Evolutionary conservation across 345 rosid genomes (phyloP).

Genomic region (Acer saccharum): DNA sequence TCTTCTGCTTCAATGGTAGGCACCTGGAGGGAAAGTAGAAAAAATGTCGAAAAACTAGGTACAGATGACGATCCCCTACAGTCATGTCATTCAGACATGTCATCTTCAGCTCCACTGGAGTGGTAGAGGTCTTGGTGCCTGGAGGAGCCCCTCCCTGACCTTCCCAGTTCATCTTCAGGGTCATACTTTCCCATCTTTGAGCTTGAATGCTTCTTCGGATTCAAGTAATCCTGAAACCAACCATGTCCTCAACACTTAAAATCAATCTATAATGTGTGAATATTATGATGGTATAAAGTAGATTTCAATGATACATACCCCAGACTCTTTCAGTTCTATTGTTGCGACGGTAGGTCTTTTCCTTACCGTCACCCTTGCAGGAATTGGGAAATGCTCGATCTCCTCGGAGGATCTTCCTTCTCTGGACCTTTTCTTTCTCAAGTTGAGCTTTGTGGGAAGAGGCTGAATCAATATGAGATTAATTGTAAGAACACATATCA

Average conservation of each 20-base stretch:
- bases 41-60: too few relatives aligned
- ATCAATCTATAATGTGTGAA: background rate
- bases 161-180: conserved; percentile 15
- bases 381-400: conserved; percentile 82
- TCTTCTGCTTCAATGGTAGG: conserved; percentile 65
- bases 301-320: conserved; percentile 46
- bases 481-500: conserved; percentile 2
- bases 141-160: background rate
- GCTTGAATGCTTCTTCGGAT: conserved; percentile 44
- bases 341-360: conserved; percentile 36
- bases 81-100: conserved; percentile 72
- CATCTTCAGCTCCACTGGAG: conserved; percentile 71
- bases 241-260: too few relatives aligned
- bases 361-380: conserved; percentile 65
- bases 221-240: conserved; percentile 52
- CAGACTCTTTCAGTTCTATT: conserved; percentile 66
- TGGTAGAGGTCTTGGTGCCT: conserved; percentile 49
- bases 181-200: conserved; percentile 55
- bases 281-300: background rate
- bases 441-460: conserved; percentile 77
- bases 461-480: conserved; percentile 53
- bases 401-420: conserved; percentile 89
- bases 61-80: background rate
- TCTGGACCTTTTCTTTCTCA: conserved; percentile 80
- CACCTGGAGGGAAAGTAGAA: conserved; percentile 10